Evolutionary conservation across 148 eudicot species (phyloP).

Genomic region (Rhododendron kiyosumense): DNA sequence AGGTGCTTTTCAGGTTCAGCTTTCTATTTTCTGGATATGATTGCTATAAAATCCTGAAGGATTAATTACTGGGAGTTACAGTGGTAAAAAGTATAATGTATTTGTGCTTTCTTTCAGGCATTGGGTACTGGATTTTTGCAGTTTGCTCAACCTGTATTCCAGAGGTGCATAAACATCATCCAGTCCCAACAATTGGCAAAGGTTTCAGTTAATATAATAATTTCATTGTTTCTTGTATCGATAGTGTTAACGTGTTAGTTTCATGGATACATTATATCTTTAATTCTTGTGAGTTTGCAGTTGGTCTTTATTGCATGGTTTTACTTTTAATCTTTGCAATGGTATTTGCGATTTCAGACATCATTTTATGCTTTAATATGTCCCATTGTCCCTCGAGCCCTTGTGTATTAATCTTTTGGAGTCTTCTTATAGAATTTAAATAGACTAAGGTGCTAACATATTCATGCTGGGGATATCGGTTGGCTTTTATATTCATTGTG

Average conservation of each 20-base stretch:
- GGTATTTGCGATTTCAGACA: background rate
- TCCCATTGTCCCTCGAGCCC: background rate
- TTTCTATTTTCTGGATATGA: background rate
- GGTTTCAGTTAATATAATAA: conserved; percentile 32
- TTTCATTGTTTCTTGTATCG: background rate
- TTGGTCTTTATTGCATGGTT: background rate
- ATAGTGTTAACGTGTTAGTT: background rate
- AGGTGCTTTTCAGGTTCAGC: background rate
- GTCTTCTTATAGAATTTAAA: background rate
- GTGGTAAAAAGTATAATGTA: background rate
- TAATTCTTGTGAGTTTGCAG: background rate
- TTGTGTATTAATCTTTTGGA: background rate
- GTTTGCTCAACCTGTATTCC: conserved; percentile 91
- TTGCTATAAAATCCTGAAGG: background rate
- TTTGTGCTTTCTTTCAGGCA: conserved; percentile 51
- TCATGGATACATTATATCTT: background rate
- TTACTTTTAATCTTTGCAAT: background rate
- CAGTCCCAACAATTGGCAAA: conserved; percentile 87
- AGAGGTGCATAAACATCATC: conserved; percentile 89
- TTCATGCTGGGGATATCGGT: background rate
- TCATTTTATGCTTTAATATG: background rate
- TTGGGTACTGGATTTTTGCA: conserved; percentile 84
- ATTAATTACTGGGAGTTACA: background rate
- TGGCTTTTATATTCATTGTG: background rate
- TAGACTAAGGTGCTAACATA: background rate